Base-by-base conservation (phyloP, 2,329 filamentous ascomycete species). In the Aspergillus phoenicis region DNA sequence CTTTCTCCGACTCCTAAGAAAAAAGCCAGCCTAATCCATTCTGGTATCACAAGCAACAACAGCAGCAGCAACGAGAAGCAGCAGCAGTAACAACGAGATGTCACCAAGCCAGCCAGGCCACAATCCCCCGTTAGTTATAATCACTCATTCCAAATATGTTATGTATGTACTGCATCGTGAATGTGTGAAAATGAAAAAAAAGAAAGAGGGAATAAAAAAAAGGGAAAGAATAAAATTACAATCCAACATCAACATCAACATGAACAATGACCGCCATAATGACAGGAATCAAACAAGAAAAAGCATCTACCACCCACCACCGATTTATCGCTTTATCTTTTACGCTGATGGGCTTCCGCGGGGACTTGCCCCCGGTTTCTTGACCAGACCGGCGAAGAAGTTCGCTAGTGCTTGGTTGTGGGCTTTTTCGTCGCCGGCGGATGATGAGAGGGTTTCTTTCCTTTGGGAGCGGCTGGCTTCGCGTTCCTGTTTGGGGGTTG, bases 331-430 rank as follows among this genome's bases (percentile, higher is more conserved):
- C 1, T 13, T 15, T 36, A 36, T 36, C 11, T 15, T 36, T 70
- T 65, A 75, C 58, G 68, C 63, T 41, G 74, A 73, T 8, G 75
- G 73, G 59, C 75, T 78, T 20, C 75, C 73, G 43, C 77, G 76
- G 17, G 77, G 75, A 60, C 72, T 75, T 36, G 72, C 66, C 8
- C 69, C 67, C 15, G 76, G 73, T 65, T 83, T 85, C 70, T 84
- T 86, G 72, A 86, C 82, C 49, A 88, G 75, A 10, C 82, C 82
- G 11, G 81, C 82, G 68, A 88, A 88, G 73, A 88, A 88, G 60
- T 81, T 83, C 53, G 84, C 84, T 61, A 88, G 73, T 33, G 82
- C 82, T 72, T 87, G 84, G 53, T 86, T 84, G 63, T 87, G 83
- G n/a, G 78, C 77, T 71, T 85, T 84, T 17, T 78, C 80, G 51